Percentiles rank a stretch among this genome's conserved stretches.
Evolutionary conservation across 2,329 filamentous ascomycete species (phyloP).

Genomic region (Fusarium sublunatum): DNA sequence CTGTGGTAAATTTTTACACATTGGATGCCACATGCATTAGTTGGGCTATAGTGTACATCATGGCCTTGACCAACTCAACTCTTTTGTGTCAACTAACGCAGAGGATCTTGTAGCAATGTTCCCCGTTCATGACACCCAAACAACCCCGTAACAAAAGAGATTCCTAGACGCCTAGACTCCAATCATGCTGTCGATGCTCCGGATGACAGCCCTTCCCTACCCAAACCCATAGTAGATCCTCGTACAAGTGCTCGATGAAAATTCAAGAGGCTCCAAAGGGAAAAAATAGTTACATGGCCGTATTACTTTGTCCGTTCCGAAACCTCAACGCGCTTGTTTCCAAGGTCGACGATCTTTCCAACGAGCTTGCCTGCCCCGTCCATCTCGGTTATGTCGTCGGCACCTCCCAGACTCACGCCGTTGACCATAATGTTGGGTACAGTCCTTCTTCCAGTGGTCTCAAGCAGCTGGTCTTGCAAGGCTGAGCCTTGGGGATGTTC

Average conservation of each 20-base stretch:
- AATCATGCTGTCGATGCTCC: conserved; percentile 22
- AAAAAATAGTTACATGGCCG: background rate
- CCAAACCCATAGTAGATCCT: conserved; percentile 21
- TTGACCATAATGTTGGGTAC: conserved; percentile 94
- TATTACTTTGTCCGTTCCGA: conserved; percentile 54
- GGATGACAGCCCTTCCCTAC: conserved; percentile 23
- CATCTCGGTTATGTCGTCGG: conserved; percentile 83
- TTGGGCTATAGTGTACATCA: conserved; percentile 25
- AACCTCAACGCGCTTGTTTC: conserved; percentile 71
- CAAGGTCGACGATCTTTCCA: conserved; percentile 78
- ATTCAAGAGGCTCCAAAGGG: conserved; percentile 26
- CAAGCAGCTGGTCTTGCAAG: conserved; percentile 77
- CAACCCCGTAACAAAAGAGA: conserved; percentile 17
- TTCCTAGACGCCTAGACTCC: conserved; percentile 37
- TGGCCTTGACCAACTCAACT: conserved; percentile 3
- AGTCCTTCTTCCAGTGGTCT: conserved; percentile 82
- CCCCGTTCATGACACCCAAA: conserved; percentile 9
- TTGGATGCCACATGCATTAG: conserved; percentile 26
- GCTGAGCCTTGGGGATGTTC: conserved; percentile 77
- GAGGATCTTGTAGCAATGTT: background rate
- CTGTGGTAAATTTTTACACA: no score
- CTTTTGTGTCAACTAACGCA: background rate
- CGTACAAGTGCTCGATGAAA: conserved; percentile 18
- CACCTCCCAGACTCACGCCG: conserved; percentile 88
- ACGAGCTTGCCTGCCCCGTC: conserved; percentile 74